Base-by-base conservation (phyloP, 768 basidiomycete species). In the Tylopilus vinaceipallidus region DNA sequence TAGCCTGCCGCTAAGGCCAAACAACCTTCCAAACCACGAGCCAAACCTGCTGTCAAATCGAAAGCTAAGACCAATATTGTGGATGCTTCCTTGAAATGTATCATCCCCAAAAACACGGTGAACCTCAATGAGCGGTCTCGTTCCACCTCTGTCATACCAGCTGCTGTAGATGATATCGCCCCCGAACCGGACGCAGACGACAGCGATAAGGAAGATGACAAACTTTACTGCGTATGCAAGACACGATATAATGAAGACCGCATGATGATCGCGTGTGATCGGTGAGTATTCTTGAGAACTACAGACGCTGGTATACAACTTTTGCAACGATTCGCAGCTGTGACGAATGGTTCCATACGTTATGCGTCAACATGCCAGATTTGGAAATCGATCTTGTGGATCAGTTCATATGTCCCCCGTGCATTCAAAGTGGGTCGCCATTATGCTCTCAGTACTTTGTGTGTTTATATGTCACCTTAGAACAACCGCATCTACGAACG, bases 331-430 rank as follows among this genome's bases (percentile, higher is more conserved):
- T 17, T 36, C n/a, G 16, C 49, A 93, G 92, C 24, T 95, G 93
- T 67, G 93, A 95, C 60, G 89, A 94, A 53, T 97, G 93, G 93
- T 95, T 91, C 65, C 93, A 97, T 64, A 87, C 88, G 0, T 77
- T 82, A 41, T 97, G 93, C 58, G 84, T 95, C 23, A 72, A 80
- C 35, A 87, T 95, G 78, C 80, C 82, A 22, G 91, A 95, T 52
- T 73, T 82, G 7, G 83, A 86, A 57, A 81, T 92, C 30, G 90
- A 94, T 57, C 81, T 97, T 14, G 88, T 97, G 29, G 94, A 95
- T 71, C 87, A 89, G 65, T 95, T 95, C 68, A 82, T 92, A 45
- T 97, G 93, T 67, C 91, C 92, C 1, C 73, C 75, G 4, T 95
- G 93, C 63, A 72, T 85, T 19, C 73, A 78, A 48, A 82, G 93